Conservation (phyloP, 2,329 filamentous ascomycete genomes). For the Sarocladiaceae sp. region DNA sequence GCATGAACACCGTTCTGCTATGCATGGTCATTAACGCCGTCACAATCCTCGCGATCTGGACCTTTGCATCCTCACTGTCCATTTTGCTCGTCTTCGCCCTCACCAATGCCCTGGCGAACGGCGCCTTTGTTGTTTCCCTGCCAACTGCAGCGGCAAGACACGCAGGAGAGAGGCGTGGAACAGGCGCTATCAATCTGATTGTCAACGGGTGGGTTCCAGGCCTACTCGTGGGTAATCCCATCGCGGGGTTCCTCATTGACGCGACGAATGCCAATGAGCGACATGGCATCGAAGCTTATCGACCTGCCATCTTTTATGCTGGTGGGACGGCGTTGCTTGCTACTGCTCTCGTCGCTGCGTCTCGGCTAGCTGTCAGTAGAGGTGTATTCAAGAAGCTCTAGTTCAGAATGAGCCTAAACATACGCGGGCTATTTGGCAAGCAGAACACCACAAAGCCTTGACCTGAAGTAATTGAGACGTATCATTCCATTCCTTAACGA, state of each 20-base stretch:
- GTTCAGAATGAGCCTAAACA: too few relatives aligned
- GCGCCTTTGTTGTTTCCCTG: conserved; percentile 60
- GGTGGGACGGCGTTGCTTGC: conserved; percentile 47
- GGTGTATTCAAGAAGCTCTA: too few relatives aligned
- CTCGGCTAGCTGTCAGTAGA: too few relatives aligned
- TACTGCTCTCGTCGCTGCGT: too few relatives aligned
- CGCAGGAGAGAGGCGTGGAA: conserved; percentile 50
- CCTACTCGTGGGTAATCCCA: conserved; percentile 57
- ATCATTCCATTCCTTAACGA: too few relatives aligned
- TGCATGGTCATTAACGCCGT: conserved; percentile 48
- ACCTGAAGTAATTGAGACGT: too few relatives aligned
- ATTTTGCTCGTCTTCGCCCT: conserved; percentile 53
- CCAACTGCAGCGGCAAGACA: conserved; percentile 58
- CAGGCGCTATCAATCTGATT: conserved; percentile 58
- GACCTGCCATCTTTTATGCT: conserved; percentile 59
- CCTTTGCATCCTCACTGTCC: conserved; percentile 47
- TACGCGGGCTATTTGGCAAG: too few relatives aligned
- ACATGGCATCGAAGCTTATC: conserved; percentile 44
- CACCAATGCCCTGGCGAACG: conserved; percentile 57
- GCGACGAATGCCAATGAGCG: conserved; percentile 45
- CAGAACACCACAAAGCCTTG: too few relatives aligned
- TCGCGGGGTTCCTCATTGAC: conserved; percentile 55
- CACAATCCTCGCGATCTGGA: conserved; percentile 60
- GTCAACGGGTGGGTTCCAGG: conserved; percentile 55
- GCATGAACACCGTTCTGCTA: conserved; percentile 50